A percentile compares a stretch with the other conserved stretches of the same genome.
Evolutionary conservation across 495 filamentous ascomycete genomes (phyloP).

Genomic region (Penicillium silybi): DNA sequence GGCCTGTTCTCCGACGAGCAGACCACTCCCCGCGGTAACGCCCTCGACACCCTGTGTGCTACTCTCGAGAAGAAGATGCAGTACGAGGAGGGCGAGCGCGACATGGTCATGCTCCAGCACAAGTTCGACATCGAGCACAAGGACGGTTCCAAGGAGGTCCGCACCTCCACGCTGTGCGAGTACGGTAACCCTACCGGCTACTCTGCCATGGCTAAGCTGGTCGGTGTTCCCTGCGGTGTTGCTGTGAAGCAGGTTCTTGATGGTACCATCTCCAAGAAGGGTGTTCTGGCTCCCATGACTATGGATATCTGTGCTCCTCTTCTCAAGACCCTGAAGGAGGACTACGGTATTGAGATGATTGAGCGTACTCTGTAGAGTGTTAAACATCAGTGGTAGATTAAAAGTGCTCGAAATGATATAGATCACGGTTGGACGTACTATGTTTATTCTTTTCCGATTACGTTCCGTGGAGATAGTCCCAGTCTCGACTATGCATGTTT

Average conservation of each 20-base stretch:
- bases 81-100: conserved; percentile 78
- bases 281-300: conserved; percentile 78
- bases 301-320: conserved; percentile 65
- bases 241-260: conserved; percentile 80
- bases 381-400: conserved; percentile 7
- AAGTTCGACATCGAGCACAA: conserved; percentile 84
- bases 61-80: conserved; percentile 90
- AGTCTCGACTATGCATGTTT: too few relatives aligned
- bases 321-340: conserved; percentile 54
- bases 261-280: conserved; percentile 72
- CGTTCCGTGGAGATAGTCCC: background rate
- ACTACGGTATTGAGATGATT: conserved; percentile 27
- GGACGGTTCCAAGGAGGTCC: conserved; percentile 69
- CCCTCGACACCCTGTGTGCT: conserved; percentile 85
- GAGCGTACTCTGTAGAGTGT: conserved; percentile 36
- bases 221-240: conserved; percentile 58
- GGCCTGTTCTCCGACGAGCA: conserved; percentile 77
- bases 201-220: conserved; percentile 85
- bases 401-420: conserved; percentile 17
- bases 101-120: conserved; percentile 87
- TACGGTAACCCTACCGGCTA: conserved; percentile 82
- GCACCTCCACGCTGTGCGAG: conserved; percentile 77
- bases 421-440: conserved; percentile 5
- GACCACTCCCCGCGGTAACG: conserved; percentile 72
- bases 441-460: background rate